Evolutionary conservation across 2,329 filamentous ascomycete genomes (phyloP), one percentile per base, ranked within the genome.

Genomic region (Cercospora citrullina): DNA sequence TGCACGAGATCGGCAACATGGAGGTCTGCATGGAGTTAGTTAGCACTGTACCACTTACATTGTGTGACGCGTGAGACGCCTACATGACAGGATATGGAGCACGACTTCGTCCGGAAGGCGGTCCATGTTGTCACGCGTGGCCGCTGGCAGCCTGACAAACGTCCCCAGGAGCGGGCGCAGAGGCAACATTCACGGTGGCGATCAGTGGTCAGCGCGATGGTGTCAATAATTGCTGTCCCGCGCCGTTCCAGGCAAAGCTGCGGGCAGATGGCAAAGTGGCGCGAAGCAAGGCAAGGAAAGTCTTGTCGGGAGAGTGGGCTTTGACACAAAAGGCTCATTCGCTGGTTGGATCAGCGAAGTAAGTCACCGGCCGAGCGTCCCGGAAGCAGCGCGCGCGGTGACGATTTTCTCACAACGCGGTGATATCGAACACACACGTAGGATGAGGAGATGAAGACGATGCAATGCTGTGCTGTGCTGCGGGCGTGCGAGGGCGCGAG

Each of bases 1-100:
- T 80, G 84, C 66, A 90, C 87, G 68, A 94, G 85, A 71, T 93
- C 87, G 51, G 77, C 75, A 16, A 88, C 84, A n/a, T 87, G 83
- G 70, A 93, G 86, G 75, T 85, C 89, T 91, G 75, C 42, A 23
- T 23, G 53, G 23, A 9, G 67, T 73, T 64, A 9, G 67, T 73
- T 64, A 74, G 72, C 65, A 60, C 31, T 10, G 5, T 18, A 36
- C 60, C 21, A 28, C 48, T 31, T 64, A 51, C 48, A 23, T 63
- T 64, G 42, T 60, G 23, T 39, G 53, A 30, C 30, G 53, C 64
- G 65, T 61, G 23, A 42, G 53, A 53, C 48, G 72, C 79, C 62
- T 76, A 82, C 81, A 83, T 6, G 79, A 77, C 55, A 82, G 71
- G 57, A 84, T 80, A 10, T 80, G 77, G 51, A 84, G 77, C 57